Evolutionary conservation across 2,329 filamentous ascomycete genomes (phyloP).

Genomic region (Fusarium pseudocircinatum): DNA sequence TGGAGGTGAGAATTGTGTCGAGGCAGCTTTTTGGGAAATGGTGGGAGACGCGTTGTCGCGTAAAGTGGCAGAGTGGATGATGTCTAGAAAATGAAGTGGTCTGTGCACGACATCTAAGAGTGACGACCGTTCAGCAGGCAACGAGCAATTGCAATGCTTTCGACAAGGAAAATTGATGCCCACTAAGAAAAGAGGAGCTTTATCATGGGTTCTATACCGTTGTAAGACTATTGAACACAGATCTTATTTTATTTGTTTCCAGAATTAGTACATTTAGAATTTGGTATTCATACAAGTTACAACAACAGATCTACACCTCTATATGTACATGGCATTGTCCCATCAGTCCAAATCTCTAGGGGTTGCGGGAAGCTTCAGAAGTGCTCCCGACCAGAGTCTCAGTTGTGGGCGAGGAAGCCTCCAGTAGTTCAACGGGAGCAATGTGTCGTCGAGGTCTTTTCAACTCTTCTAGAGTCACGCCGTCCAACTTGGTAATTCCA

Average conservation of each 20-base stretch:
- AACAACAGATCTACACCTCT: constrained; percentile 34
- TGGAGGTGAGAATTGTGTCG: constrained; percentile 23
- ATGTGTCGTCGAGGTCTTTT: constrained; percentile 80
- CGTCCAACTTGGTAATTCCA: constrained; percentile 90
- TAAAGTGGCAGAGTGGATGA: constrained; percentile 53
- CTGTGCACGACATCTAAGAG: constrained; percentile 28
- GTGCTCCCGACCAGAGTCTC: constrained; percentile 48
- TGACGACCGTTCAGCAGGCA: constrained; percentile 27
- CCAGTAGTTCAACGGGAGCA: constrained; percentile 54
- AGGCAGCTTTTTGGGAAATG: constrained; percentile 37
- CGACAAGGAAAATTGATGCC: background rate
- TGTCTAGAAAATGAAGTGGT: constrained; percentile 22
- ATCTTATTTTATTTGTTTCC: background rate
- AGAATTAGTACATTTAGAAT: constrained; percentile 11
- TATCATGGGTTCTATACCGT: background rate
- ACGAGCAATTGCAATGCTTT: background rate
- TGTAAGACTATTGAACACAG: background rate
- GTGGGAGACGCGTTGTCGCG: constrained; percentile 51
- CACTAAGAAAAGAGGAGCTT: background rate
- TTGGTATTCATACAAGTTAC: constrained; percentile 42
- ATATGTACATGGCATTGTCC: constrained; percentile 39
- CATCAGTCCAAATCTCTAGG: constrained; percentile 25
- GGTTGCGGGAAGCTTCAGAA: constrained; percentile 46
- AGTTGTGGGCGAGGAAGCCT: constrained; percentile 47
- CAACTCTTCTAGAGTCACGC: constrained; percentile 83